These are phyloP conservation scores for Nothophoma quercina DNA, from an alignment of 2,329 filamentous ascomycete genomes.

Conservation along the genomic window DNA sequence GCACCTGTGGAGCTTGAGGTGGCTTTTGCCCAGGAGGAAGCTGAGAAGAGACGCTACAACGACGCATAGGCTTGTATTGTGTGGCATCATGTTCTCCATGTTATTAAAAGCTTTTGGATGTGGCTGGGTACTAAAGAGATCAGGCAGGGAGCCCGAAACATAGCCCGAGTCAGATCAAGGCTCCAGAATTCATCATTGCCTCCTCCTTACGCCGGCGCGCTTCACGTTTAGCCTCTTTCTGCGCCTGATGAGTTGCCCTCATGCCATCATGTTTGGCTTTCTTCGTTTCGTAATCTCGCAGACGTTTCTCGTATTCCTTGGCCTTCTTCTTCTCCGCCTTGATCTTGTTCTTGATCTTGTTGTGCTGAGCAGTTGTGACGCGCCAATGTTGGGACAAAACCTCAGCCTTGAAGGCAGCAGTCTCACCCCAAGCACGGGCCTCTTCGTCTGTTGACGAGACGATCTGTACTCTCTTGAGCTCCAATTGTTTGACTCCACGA, in stretches of 20 bases:
- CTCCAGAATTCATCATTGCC: conserved; percentile 52
- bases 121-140: too few relatives aligned
- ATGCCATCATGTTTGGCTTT: conserved; percentile 43
- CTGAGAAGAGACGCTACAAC: neutral
- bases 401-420: conserved; percentile 57
- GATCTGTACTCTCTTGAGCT: conserved; percentile 60
- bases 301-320: conserved; percentile 40
- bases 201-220: conserved; percentile 53
- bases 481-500: conserved; percentile 60
- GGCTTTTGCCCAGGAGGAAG: neutral
- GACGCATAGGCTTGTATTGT: neutral
- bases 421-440: conserved; percentile 60
- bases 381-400: conserved; percentile 63
- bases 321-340: conserved; percentile 52
- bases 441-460: conserved; percentile 64
- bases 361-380: conserved; percentile 54
- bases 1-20: neutral
- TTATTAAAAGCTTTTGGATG: neutral
- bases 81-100: neutral
- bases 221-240: conserved; percentile 52
- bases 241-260: conserved; percentile 39
- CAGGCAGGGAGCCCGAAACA: too few relatives aligned
- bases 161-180: conserved; percentile 39
- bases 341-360: conserved; percentile 49
- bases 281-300: conserved; percentile 45